Evolutionary conservation across 2,329 filamentous ascomycete species (phyloP), one percentile per base, ranked within the genome.

Genomic region (Aspergillus pseudonomiae): DNA sequence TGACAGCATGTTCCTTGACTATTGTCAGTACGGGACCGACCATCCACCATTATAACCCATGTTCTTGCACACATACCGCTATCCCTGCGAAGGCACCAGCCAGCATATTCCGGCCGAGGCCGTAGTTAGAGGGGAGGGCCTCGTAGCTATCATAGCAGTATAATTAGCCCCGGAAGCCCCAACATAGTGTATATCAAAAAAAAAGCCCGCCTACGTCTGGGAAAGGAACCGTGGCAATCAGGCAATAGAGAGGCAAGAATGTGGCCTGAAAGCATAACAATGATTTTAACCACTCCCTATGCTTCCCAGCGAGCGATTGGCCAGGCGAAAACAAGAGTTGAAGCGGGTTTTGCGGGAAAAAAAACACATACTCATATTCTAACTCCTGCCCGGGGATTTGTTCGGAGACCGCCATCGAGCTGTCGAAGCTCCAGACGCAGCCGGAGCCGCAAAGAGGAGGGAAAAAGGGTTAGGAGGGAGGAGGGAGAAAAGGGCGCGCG

Each of bases 11-110:
- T 83, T 98, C 94, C 94, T 97, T 70, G 68, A 59, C 58, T 56
- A 34, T 69, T 59, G 64, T 71, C 65, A 71, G 67, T 32, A 62
- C 34, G 36, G 32, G 39, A 16, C 14, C 41, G 28, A 55, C 24
- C 24, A 12, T 14, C 63, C 57, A 34, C 56, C 34, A 32, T 36
- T n/a, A 48, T 59, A 63, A 32, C 50, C 52, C 52, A 48, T 60
- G 39, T 26, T 34, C n/a, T 36, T 57, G 46, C 52, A 46, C 39
- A 77, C 89, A 72, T 89, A 96, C 93, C 74, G 94, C 93, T 81
- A 97, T 96, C 72, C 95, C 95, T 64, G 95, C 95, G 81, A 98
- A 97, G 71, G 95, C 95, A 78, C 95, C 95, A 61, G 95, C 95
- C 67, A 90, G 84, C 93, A 98, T 97, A 81, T 98, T 99, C 78